These are phyloP conservation scores for Mallotus nudiflorus DNA, from an alignment of 345 rosid genomes.

Conservation along the genomic window DNA sequence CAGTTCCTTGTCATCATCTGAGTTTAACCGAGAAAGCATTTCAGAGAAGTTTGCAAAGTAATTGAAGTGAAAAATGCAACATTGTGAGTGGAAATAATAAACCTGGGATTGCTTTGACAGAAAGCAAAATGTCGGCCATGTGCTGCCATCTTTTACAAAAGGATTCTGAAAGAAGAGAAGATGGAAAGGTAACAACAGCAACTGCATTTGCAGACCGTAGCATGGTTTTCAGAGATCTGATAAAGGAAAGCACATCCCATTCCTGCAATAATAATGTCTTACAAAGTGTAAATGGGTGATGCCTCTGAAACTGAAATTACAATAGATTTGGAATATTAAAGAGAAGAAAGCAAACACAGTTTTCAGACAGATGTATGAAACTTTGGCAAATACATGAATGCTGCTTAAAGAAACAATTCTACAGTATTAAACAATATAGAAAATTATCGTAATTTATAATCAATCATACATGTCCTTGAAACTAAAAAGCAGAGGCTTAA, in stretches of 20 bases:
- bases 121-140: conserved; percentile 81
- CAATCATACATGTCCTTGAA: too few species aligned
- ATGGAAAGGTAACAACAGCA: conserved; percentile 70
- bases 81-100: neutral
- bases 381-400: neutral
- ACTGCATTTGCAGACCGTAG: conserved; percentile 76
- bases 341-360: neutral
- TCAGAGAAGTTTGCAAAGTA: conserved; percentile 12
- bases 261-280: conserved; percentile 48
- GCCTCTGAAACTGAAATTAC: neutral
- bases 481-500: conserved; percentile 1
- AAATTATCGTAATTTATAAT: neutral
- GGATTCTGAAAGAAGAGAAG: conserved; percentile 69
- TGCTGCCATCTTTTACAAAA: conserved; percentile 78
- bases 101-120: conserved; percentile 90
- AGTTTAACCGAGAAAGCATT: conserved; percentile 11
- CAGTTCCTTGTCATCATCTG: conserved; percentile 83
- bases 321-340: neutral
- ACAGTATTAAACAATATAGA: neutral
- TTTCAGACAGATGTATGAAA: neutral
- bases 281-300: neutral
- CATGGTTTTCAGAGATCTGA: conserved; percentile 75
- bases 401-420: neutral
- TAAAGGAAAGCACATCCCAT: conserved; percentile 80
- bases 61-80: neutral